Evolutionary conservation across 352 stramenopile species (phyloP).

Genomic region (Phytophthora constricta): DNA sequence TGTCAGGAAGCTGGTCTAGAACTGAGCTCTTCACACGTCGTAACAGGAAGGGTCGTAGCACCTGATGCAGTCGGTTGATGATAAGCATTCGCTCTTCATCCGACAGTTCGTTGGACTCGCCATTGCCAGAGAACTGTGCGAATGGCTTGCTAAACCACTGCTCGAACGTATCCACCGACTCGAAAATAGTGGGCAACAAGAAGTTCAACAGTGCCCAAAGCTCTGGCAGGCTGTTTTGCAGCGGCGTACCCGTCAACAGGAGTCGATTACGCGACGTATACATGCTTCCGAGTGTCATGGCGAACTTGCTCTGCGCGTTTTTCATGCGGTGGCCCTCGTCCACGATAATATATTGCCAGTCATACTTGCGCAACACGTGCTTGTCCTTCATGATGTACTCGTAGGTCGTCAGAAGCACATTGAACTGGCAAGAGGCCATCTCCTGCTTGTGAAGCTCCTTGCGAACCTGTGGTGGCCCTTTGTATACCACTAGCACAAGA

Average conservation of each 20-base stretch:
- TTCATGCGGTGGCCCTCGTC: conserved; percentile 96
- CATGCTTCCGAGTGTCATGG: conserved; percentile 83
- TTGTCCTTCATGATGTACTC: conserved; percentile 95
- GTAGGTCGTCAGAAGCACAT: conserved; percentile 95
- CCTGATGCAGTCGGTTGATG: conserved; percentile 87
- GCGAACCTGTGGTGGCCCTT: conserved; percentile 76
- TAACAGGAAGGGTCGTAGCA: conserved; percentile 85
- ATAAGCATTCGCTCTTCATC: conserved; percentile 91
- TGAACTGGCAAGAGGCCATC: conserved; percentile 90
- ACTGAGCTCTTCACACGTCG: conserved; percentile 89
- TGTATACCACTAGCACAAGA: conserved; percentile 98
- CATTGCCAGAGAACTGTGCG: conserved; percentile 77
- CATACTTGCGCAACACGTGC: conserved; percentile 87
- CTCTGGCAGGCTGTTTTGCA: conserved; percentile 97
- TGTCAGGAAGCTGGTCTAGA: conserved; percentile 86
- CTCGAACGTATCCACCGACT: conserved; percentile 90
- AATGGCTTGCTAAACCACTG: conserved; percentile 92
- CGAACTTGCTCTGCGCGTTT: conserved; percentile 92
- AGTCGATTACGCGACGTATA: conserved; percentile 91
- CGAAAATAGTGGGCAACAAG: conserved; percentile 91
- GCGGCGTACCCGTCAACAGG: conserved; percentile 97
- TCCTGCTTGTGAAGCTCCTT: conserved; percentile 85
- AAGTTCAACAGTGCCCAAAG: conserved; percentile 94
- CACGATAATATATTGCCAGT: conserved; percentile 95
- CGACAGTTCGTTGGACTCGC: conserved; percentile 82